Conservation (phyloP, 805 yeast genomes). For the Kluyveromyces starmeri region DNA sequence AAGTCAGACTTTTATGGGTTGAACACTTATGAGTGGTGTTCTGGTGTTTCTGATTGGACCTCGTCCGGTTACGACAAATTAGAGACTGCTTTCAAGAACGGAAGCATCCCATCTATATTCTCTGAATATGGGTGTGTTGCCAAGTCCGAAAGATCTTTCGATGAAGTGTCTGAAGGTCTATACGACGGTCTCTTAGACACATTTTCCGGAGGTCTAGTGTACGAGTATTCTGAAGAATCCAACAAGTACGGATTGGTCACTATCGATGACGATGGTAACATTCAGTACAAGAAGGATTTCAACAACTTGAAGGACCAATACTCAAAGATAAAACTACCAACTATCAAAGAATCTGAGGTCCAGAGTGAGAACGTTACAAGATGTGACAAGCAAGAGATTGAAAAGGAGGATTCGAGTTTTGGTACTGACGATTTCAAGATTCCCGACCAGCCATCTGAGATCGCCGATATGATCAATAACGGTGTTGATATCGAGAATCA, state of each 20-base stretch:
- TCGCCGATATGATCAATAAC: conserved; percentile 35
- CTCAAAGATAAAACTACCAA: conserved; percentile 30
- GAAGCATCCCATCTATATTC: conserved; percentile 58
- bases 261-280: conserved; percentile 36
- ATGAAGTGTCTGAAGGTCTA: conserved; percentile 62
- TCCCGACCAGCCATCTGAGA: conserved; percentile 41
- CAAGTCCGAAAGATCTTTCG: conserved; percentile 71
- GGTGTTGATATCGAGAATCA: conserved; percentile 40
- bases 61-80: conserved; percentile 61
- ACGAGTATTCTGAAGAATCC: conserved; percentile 70
- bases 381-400: conserved; percentile 36
- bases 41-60: conserved; percentile 48
- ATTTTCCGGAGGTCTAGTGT: conserved; percentile 88
- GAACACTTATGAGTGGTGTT: conserved; percentile 87
- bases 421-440: conserved; percentile 37
- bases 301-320: conserved; percentile 39
- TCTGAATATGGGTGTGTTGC: conserved; percentile 82
- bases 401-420: conserved; percentile 32
- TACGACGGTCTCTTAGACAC: conserved; percentile 57
- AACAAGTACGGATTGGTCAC: conserved; percentile 71
- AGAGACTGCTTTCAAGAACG: conserved; percentile 46
- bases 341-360: conserved; percentile 32
- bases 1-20: conserved; percentile 81
- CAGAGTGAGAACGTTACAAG: conserved; percentile 22
- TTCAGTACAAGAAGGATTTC: conserved; percentile 41